Base-by-base conservation (phyloP, 306 rosid genomes). In the Malus fusca region DNA sequence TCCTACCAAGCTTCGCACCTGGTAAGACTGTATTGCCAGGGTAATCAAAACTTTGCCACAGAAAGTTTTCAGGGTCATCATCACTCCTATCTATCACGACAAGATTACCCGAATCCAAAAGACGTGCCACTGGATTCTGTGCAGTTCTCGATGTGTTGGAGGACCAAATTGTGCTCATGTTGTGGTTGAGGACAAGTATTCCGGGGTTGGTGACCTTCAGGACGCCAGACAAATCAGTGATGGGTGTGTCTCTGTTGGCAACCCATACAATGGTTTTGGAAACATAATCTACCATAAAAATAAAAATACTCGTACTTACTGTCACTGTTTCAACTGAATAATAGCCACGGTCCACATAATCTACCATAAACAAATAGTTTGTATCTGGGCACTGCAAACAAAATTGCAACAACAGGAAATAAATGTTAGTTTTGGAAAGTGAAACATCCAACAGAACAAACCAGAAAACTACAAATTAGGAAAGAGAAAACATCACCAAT, bases 21-120 rank as follows among this genome's bases (percentile, higher is more conserved):
- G 79, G 73, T 28, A 85, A 11, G 15, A 46, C 4, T 25, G 64
- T 11, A 14, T 85, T 5, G 9, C 77, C 26, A 5, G 86, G 87
- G 19, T 82, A 33, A 15, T 84, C 43, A 71, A 82, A 78, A 74
- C 90, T 88, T 69, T 82, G 82, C 90, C 92, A 88, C 37, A 82
- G 2, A 1, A n/a, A 61, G 55, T 40, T 56, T 8, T n/a, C 35
- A 14, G 66, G 35, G 19, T 52, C 61, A 0, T 14, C 55, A 48
- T 72, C 75, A 35, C 59, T 35, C 26, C 40, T 40, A 68, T 85
- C 84, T 42, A 17, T 56, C 84, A 88, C 69, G 17, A 84, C 81
- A 46, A 88, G 81, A 68, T 86, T 88, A 4, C 92, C 92, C 0
- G 79, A 35, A 46, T 79, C 68, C 13, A 66, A 30, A 59, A 88